Evolutionary conservation across 1,284 basidiomycete genomes (phyloP), one percentile per base, ranked within the genome.

Genomic region (Fistulinella cinereoalba): DNA sequence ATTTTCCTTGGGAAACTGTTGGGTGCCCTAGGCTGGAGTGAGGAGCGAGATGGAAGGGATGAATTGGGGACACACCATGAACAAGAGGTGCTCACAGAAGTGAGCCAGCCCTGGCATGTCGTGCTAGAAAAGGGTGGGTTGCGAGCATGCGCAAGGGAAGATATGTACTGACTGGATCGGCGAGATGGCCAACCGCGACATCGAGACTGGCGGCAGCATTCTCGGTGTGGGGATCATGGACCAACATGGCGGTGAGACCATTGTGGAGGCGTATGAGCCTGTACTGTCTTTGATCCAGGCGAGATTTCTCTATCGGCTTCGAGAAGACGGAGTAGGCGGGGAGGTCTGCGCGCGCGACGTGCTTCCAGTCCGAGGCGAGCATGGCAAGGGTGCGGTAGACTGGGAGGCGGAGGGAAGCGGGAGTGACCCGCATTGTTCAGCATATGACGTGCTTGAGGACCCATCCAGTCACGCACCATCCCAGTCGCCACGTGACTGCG

Each of bases 201-300:
- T 97, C 92, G 67, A 99, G 77, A 58, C 92, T 93, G 1, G 96
- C 97, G 1, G 93, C 92, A 6, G 93, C 89, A 73, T 97, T 97
- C 72, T 99, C 97, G 6, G 93, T 85, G 57, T 85, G 84, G 0
- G 80, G 71, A 65, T 99, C 97, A 51, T 90, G 88, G 18, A 98
- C 80, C 15, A 99, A 70, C 52, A 91, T 82, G 1, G 85, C 92
- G 56, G 94, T 85, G 15, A 99, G 73, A 2, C 90, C 92, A 64
- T 99, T 99, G 9, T 85, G 76, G 3, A 99, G 80, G 40, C 77
- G 79, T 48, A 99, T 88, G 44, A 96, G 71, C 47, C 88, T 77
- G 64, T 97, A 92, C 8, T 82, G 76, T 48, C 89, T 73, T 56
- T 88, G 81, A 62, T 93, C 91, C 56, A 85, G 83, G 36, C 76